Base-by-base conservation (phyloP, 2,329 filamentous ascomycete species). In the Lecanicillium sp. region DNA sequence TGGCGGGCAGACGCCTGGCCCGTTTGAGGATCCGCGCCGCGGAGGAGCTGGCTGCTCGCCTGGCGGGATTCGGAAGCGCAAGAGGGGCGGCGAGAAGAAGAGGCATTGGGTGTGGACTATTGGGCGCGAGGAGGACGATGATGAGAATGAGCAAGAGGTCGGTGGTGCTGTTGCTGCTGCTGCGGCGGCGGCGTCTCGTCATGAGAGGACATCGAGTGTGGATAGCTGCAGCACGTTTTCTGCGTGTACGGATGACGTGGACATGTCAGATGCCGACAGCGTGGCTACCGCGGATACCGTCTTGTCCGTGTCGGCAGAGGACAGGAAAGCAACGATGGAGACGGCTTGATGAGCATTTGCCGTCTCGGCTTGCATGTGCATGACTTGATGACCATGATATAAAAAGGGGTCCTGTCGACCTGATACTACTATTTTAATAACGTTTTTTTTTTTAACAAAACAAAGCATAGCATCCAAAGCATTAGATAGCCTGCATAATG, bases 31-130 rank as follows among this genome's bases (percentile, higher is more conserved):
- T 46, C 77, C 78, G 72, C 63, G 75, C 11, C 64, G 73, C 22
- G 72, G 79, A 69, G 71, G 69, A 1, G 61, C 50, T 7, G 56
- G 67, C 0, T 62, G 62, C 15, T 64, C 60, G 2, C 65, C 69
- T 0, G 62, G 59, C 1, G 68, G 68, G 3, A 61, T 73, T 34
- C 22, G 22, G 7, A 25, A 25, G 22, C 65, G 68, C n/a, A 79
- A 77, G 53, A 63, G 69, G 9, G 54, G 61, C 22, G 65, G 64
- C 51, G 77, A 81, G 47, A 80, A 77, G 66, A 79, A 74, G 57
- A 64, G 77, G 11, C 71, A 71, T 31, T 81, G 77, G 78, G 72
- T 78, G 27, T 81, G 78, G 78, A 81, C 78, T 2, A 79, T 82
- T 32, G 74, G 71, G 3, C 67, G 69, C 42, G 72, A 74, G 1